Conservation (phyloP, 108 stramenopile species). For the Cyclotella choctawhatcheeana region DNA sequence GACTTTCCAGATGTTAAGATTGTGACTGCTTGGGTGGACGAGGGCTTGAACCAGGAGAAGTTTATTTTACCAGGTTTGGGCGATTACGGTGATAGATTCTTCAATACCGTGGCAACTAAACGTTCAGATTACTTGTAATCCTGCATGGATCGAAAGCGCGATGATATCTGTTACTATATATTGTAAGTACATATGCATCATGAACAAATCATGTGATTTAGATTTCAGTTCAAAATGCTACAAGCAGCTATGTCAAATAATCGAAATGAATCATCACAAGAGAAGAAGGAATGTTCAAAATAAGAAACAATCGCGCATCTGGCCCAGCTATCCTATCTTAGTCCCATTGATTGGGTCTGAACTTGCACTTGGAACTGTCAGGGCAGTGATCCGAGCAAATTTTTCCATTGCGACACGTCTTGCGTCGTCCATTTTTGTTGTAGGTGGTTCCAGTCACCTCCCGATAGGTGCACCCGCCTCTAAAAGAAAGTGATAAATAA, state of each 20-base stretch:
- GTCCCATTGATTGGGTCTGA: slow-evolving; percentile 12
- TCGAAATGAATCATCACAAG: too few species aligned
- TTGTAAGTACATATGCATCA: too few species aligned
- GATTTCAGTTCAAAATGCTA: too few species aligned
- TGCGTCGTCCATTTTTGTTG: neutral
- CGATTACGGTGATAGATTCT: slow-evolving; percentile 97
- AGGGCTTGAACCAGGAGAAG: slow-evolving; percentile 90
- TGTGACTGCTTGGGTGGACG: slow-evolving; percentile 93
- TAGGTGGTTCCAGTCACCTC: neutral
- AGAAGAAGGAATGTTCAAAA: too few species aligned
- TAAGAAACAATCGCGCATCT: too few species aligned
- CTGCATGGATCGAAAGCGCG: too few species aligned
- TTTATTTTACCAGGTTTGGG: slow-evolving; percentile 98
- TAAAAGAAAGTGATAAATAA: neutral
- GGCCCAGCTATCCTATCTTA: too few species aligned
- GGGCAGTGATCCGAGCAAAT: neutral
- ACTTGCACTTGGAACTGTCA: neutral
- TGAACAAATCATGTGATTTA: too few species aligned
- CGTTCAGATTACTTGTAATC: too few species aligned
- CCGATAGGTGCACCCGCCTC: slow-evolving; percentile 8
- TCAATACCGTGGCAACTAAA: slow-evolving; percentile 86
- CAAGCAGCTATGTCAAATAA: too few species aligned
- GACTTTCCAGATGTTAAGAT: slow-evolving; percentile 78
- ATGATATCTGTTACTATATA: too few species aligned
- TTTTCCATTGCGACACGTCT: slow-evolving; percentile 4